Evolutionary conservation across 2,329 filamentous ascomycete species (phyloP).

Genomic region (Arachnopeziza araneosa): DNA sequence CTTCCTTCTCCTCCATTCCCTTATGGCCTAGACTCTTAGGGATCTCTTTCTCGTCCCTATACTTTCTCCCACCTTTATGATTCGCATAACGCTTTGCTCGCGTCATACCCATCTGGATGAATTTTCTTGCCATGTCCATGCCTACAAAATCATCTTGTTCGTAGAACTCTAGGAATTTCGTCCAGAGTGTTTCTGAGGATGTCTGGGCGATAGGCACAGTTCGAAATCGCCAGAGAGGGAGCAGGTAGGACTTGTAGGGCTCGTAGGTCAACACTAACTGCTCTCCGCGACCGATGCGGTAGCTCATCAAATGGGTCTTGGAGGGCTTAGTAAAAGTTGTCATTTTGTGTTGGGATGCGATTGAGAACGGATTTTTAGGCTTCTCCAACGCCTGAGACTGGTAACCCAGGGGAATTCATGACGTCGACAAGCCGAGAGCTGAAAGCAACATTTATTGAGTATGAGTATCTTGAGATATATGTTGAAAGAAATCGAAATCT

Average conservation of each 20-base stretch:
- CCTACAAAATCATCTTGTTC: conserved; percentile 51
- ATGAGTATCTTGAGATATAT: too few relatives aligned
- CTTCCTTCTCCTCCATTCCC: conserved; percentile 29
- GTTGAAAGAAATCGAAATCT: too few relatives aligned
- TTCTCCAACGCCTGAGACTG: not conserved
- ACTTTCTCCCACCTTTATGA: conserved; percentile 49
- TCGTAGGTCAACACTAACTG: conserved; percentile 57
- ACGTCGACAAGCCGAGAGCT: not conserved
- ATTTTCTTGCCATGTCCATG: conserved; percentile 57
- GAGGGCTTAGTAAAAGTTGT: conserved; percentile 13
- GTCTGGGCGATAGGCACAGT: conserved; percentile 44
- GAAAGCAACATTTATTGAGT: too few relatives aligned
- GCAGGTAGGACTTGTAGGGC: conserved; percentile 55
- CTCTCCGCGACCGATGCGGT: conserved; percentile 55
- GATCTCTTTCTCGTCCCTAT: conserved; percentile 36
- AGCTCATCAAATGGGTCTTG: conserved; percentile 34
- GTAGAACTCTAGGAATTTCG: conserved; percentile 48
- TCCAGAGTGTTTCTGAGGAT: conserved; percentile 44
- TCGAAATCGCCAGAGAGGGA: conserved; percentile 56
- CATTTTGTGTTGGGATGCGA: conserved; percentile 8
- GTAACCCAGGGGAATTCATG: not conserved
- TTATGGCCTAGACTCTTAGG: conserved; percentile 40
- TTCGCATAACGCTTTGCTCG: conserved; percentile 55
- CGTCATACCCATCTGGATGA: conserved; percentile 63
- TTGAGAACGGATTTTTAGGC: not conserved